Conservation (phyloP, 352 stramenopile species). For the Phytophthora citricola region DNA sequence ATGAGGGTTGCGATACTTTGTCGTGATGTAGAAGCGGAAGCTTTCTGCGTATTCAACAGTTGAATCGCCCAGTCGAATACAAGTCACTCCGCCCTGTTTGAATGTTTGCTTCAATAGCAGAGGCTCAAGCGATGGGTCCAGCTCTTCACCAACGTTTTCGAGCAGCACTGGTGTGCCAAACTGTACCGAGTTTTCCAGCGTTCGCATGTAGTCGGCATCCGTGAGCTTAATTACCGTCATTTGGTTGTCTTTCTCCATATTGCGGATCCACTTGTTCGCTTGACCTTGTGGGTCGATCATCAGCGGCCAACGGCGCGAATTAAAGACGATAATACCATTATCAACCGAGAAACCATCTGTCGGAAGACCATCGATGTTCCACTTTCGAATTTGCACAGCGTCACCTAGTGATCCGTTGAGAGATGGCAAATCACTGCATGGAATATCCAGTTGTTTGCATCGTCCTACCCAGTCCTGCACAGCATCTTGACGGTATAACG, state of each 20-base stretch:
- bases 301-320: conserved; percentile 93
- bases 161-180: conserved; percentile 93
- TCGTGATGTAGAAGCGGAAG: conserved; percentile 96
- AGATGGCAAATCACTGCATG: conserved; percentile 86
- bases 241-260: conserved; percentile 92
- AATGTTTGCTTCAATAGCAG: conserved; percentile 95
- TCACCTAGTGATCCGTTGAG: conserved; percentile 91
- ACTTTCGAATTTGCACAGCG: conserved; percentile 92
- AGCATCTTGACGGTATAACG: conserved; percentile 81
- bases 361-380: conserved; percentile 95
- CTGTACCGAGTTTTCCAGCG: conserved; percentile 93
- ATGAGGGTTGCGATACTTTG: conserved; percentile 94
- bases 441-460: conserved; percentile 83
- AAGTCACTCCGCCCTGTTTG: conserved; percentile 93
- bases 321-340: conserved; percentile 96
- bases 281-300: conserved; percentile 97
- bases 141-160: conserved; percentile 93
- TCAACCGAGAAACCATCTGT: conserved; percentile 95
- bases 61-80: conserved; percentile 92
- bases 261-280: conserved; percentile 96
- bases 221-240: conserved; percentile 95
- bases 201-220: conserved; percentile 93
- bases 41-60: conserved; percentile 92
- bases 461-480: conserved; percentile 80
- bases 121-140: conserved; percentile 93